phyloP scores from a whole-genome alignment of 2,329 filamentous ascomycete genomes.

The Ophiosphaerella korrae region DNA sequence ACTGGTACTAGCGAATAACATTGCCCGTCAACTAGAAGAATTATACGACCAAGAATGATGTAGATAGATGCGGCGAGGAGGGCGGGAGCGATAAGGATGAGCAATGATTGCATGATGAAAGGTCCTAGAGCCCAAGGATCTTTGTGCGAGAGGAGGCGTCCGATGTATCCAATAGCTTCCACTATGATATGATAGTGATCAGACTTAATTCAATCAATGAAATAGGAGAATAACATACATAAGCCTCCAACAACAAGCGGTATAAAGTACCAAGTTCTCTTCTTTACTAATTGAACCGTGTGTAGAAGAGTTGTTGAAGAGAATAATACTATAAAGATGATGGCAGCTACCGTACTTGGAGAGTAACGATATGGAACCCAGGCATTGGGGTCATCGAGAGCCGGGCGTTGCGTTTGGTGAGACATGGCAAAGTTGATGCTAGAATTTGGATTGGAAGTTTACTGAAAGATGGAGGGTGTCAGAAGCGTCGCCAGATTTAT shows the following conservation, averaged over 20 bases:
- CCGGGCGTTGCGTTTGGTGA: conserved; percentile 5
- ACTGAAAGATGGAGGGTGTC: too few species aligned
- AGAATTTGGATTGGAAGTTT: not conserved
- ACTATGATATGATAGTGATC: conserved; percentile 39
- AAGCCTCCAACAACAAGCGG: conserved; percentile 57
- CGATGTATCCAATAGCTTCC: conserved; percentile 58
- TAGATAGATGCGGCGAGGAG: conserved; percentile 57
- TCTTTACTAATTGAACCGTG: conserved; percentile 48
- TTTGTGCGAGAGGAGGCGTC: conserved; percentile 49
- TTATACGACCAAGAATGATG: conserved; percentile 55
- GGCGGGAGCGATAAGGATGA: conserved; percentile 53
- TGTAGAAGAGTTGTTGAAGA: conserved; percentile 48
- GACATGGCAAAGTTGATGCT: conserved; percentile 1
- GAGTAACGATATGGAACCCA: conserved; percentile 40
- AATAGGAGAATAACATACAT: conserved; percentile 45
- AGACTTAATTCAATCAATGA: too few species aligned
- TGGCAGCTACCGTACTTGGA: conserved; percentile 53
- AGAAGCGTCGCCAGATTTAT: too few species aligned
- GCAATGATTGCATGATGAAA: conserved; percentile 51
- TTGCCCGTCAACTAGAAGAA: conserved; percentile 47
- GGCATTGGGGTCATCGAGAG: conserved; percentile 20
- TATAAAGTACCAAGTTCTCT: conserved; percentile 57
- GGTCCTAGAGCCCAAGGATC: conserved; percentile 45
- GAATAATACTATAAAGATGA: conserved; percentile 56
- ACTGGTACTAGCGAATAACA: conserved; percentile 46